Base-by-base conservation (phyloP, 2,329 filamentous ascomycete genomes). In the Chalaropsis ovoidea region DNA sequence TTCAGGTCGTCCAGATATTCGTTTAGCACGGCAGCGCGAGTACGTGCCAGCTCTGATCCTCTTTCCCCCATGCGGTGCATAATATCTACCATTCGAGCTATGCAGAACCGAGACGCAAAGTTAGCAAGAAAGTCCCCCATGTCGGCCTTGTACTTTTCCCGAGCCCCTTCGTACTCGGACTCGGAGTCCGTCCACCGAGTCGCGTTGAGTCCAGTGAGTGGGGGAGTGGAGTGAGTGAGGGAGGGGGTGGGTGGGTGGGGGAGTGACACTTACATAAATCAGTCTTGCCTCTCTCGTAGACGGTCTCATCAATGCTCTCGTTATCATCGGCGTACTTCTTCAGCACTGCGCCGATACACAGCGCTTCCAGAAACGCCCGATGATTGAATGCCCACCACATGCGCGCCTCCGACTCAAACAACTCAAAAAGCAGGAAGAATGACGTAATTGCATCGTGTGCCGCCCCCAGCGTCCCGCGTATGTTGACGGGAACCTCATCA, bases 371-470 rank as follows among this genome's bases (percentile, higher is more conserved):
- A 71, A 92, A 92, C 0, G 88, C 88, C 0, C 89, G 79, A 72
- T 92, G 89, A 72, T 90, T 89, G 70, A 91, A 90, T 0, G 90
- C 87, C 88, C 88, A 93, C 88, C 88, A 92, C 0, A 91, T 88
- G 15, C 85, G 81, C 0, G 87, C 87, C 76, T 93, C 89, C 17
- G 78, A 78, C 69, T 86, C 83, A 68, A 91, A 85, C 13, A 89
- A 76, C 45, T 77, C 78, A 74, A 86, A 89, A 6, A 84, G 79
- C 66, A 90, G 79, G 73, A 92, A 91, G 72, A 91, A 93, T 0
- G 87, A 79, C 56, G 80, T 81, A 60, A 93, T 83, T 3, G 88
- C 88, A 72, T 88, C 86, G 70, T 90, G 85, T 0, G 88, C 88
- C 0, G 88, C 87, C 73, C 91, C 87, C 13, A 92, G 76, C 2